These are phyloP conservation scores for Hanseniaspora guilliermondii DNA, from an alignment of 805 yeast genomes.

Conservation along the genomic window DNA sequence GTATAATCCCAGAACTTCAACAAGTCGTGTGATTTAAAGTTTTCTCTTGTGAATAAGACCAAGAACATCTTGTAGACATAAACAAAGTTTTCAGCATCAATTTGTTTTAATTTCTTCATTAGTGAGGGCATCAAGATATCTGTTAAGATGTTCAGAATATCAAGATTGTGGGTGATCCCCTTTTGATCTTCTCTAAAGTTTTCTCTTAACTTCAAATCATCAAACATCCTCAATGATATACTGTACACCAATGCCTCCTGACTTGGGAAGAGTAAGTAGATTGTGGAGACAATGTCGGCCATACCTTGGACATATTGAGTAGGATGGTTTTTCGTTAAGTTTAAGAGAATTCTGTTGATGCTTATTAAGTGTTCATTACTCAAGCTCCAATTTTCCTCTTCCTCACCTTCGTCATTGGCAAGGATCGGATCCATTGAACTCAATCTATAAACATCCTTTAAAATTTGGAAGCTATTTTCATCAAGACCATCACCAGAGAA, in stretches of 20 bases:
- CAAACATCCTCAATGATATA: conserved; percentile 82
- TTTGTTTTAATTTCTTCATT: conserved; percentile 68
- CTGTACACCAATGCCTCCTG: conserved; percentile 79
- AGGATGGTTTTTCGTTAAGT: conserved; percentile 53
- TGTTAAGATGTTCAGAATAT: conserved; percentile 68
- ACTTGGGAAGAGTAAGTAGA: conserved; percentile 43
- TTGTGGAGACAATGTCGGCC: conserved; percentile 84
- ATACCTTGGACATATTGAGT: conserved; percentile 96
- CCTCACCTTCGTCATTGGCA: conserved; percentile 25
- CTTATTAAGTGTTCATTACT: conserved; percentile 61
- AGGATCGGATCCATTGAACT: conserved; percentile 24
- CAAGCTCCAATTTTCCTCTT: conserved; percentile 49
- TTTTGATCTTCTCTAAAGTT: conserved; percentile 83
- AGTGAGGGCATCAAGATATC: conserved; percentile 81
- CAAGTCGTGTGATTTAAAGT: conserved; percentile 48
- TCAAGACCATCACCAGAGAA: conserved; percentile 27
- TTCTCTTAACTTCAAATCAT: conserved; percentile 65
- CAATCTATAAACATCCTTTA: conserved; percentile 76
- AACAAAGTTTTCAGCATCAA: conserved; percentile 81
- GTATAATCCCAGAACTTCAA: conserved; percentile 9
- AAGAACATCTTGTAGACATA: conserved; percentile 90
- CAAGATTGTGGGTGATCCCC: conserved; percentile 85
- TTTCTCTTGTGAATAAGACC: conserved; percentile 88
- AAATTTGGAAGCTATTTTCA: conserved; percentile 81
- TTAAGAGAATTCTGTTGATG: conserved; percentile 75